Percentiles rank a stretch among this genome's conserved stretches.
These are phyloP conservation scores for Spencermartinsiella europaea DNA, from an alignment of 805 yeast genomes.

Conservation along the genomic window DNA sequence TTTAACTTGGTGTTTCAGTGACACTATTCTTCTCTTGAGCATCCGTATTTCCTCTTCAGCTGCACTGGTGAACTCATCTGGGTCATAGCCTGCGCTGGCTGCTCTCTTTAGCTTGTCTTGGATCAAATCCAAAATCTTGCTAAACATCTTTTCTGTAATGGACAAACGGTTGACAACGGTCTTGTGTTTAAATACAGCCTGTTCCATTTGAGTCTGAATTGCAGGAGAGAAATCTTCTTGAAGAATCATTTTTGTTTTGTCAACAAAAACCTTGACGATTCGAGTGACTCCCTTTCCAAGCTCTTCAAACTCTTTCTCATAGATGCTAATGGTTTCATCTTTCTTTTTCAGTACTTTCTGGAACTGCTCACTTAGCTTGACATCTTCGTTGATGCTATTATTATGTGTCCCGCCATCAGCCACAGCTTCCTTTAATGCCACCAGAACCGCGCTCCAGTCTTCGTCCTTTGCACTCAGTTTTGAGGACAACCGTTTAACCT, in stretches of 20 bases:
- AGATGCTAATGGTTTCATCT: not conserved
- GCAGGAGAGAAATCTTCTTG: not conserved
- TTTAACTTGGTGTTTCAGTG: not conserved
- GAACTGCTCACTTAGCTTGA: not conserved
- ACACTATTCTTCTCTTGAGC: not conserved
- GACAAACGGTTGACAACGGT: not conserved
- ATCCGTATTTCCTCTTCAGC: not conserved
- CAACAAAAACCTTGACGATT: not conserved
- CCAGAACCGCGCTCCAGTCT: not conserved
- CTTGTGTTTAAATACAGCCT: not conserved
- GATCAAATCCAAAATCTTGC: not conserved
- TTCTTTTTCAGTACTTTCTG: not conserved
- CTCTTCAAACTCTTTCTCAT: not conserved
- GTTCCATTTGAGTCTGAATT: not conserved
- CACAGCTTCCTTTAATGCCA: no score
- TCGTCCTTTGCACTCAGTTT: not conserved
- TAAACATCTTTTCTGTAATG: not conserved
- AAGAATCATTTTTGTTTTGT: not conserved
- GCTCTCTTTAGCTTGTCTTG: not conserved
- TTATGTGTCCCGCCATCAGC: not conserved
- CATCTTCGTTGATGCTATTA: not conserved
- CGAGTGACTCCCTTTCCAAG: not conserved
- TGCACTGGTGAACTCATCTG: not conserved
- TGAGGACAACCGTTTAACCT: not conserved
- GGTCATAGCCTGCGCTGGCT: not conserved